phyloP scores from a whole-genome alignment of 768 basidiomycete genomes.

The Melanogaster broomeanus region DNA sequence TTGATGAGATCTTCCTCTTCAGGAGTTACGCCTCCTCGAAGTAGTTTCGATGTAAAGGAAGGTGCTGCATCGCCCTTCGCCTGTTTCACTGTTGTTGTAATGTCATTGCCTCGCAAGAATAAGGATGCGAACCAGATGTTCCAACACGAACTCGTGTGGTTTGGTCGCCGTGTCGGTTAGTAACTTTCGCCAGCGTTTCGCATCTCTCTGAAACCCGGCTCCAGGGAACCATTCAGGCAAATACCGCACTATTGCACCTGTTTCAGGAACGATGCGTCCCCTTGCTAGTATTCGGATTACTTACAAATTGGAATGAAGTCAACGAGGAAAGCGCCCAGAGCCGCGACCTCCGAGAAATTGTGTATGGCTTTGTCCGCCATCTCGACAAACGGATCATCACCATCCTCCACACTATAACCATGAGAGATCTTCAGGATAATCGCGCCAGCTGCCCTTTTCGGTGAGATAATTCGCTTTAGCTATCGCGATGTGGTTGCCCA shows the following conservation, averaged over 20 bases:
- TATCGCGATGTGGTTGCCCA: too few relatives aligned
- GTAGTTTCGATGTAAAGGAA: conserved; percentile 12
- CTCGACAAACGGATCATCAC: conserved; percentile 34
- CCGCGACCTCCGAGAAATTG: conserved; percentile 4
- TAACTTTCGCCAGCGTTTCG: conserved; percentile 13
- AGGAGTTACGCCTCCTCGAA: conserved; percentile 4
- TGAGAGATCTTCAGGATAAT: conserved; percentile 37
- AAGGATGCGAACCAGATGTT: conserved; percentile 11
- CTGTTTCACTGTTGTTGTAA: too few relatives aligned
- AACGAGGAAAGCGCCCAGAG: conserved; percentile 10
- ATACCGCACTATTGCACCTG: conserved; percentile 28
- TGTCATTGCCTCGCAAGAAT: too few relatives aligned
- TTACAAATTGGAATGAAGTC: conserved; percentile 11
- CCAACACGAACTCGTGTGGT: conserved; percentile 9
- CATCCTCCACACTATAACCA: conserved; percentile 33
- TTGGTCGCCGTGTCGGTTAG: too few relatives aligned
- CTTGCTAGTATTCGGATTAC: too few relatives aligned
- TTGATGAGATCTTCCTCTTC: conserved; percentile 13
- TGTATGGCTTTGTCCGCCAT: conserved; percentile 25
- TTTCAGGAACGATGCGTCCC: too few relatives aligned
- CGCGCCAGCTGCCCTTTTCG: conserved; percentile 36
- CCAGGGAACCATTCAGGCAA: conserved; percentile 35
- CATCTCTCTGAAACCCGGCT: conserved; percentile 26
- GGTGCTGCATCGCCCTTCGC: conserved; percentile 7
- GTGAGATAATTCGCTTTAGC: neutral